These are phyloP conservation scores for Sphenostylis stenocarpa DNA, from an alignment of 306 rosid genomes.

Conservation along the genomic window DNA sequence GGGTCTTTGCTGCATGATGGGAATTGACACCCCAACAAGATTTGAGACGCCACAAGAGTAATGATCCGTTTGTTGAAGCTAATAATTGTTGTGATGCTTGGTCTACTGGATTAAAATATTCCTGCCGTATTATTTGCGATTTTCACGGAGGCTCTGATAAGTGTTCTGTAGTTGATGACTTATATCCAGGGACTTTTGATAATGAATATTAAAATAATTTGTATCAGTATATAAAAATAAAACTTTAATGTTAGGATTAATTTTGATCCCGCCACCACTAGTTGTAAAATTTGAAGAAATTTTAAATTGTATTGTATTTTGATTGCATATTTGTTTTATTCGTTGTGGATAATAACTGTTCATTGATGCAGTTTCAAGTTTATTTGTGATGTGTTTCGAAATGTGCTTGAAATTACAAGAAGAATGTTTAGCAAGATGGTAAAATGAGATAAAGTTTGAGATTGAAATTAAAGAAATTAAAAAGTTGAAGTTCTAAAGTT, in stretches of 20 bases:
- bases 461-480: not conserved
- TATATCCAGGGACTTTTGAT: conserved; percentile 18
- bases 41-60: conserved; percentile 89
- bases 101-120: conserved; percentile 31
- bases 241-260: conserved; percentile 30
- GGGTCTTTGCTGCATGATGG: conserved; percentile 99
- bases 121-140: conserved; percentile 27
- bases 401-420: not conserved
- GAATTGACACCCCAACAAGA: conserved; percentile 95
- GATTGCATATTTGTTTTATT: not conserved
- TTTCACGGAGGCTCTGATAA: conserved; percentile 20
- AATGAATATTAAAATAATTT: conserved; percentile 40
- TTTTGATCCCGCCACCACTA: conserved; percentile 20
- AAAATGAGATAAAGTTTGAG: not conserved
- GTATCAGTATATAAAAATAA: conserved; percentile 39
- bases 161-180: conserved; percentile 28
- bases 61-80: conserved; percentile 45
- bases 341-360: not conserved
- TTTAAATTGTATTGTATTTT: conserved; percentile 10
- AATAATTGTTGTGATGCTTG: conserved; percentile 26
- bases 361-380: not conserved
- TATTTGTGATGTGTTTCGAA: not conserved
- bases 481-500: not conserved
- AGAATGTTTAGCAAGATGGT: not conserved
- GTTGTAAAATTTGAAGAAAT: conserved; percentile 37